Base-by-base conservation (phyloP, 1,284 basidiomycete genomes). In the Austroboletus sp. region DNA sequence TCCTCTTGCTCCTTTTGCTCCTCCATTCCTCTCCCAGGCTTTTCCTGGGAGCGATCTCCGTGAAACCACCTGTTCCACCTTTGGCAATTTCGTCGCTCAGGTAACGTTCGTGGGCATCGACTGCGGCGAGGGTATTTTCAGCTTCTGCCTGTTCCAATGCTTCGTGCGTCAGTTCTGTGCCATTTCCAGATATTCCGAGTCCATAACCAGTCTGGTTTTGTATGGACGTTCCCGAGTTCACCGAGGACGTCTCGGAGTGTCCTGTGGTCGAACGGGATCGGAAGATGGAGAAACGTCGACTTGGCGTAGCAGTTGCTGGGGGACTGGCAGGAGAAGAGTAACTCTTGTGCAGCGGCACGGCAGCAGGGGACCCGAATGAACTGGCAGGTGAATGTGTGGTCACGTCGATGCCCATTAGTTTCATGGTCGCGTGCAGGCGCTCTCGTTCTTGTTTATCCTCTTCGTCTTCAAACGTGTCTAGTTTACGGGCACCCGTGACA, bases 341-440 rank as follows among this genome's bases (percentile, higher is more conserved):
- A 48, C 67, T 71, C 55, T 73, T 75, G 55, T 70, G 66, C 46
- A 72, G 57, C 19, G 66, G 63, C 17, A 69, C 62, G 40, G 68
- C 62, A 34, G 53, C 47, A 15, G 58, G 56, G 33, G 58, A 60
- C 23, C 52, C 42, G 3, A 52, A 9, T 25, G 57, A 50, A 15
- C 47, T 57, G n/a, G 44, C 29, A 4, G 70, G 65, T 13, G 70
- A 66, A 37, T 68, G 51, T 15, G 53, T 57, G 27, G 69, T 62
- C 36, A 82, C 79, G 58, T 89, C 80, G 47, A 93, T 87, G 8
- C 91, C 91, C 88, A 93, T 90, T 26, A 94, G 71, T 65, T 91
- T 91, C 83, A 94, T 85, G 10, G 87, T 87, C 10, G 90, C 89
- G 57, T 87, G 75, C 48, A 93, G 70, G 12, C 89, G 78, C 64